These are phyloP conservation scores for Solanum neorickii DNA, from an alignment of 257 asterid species.

Conservation along the genomic window DNA sequence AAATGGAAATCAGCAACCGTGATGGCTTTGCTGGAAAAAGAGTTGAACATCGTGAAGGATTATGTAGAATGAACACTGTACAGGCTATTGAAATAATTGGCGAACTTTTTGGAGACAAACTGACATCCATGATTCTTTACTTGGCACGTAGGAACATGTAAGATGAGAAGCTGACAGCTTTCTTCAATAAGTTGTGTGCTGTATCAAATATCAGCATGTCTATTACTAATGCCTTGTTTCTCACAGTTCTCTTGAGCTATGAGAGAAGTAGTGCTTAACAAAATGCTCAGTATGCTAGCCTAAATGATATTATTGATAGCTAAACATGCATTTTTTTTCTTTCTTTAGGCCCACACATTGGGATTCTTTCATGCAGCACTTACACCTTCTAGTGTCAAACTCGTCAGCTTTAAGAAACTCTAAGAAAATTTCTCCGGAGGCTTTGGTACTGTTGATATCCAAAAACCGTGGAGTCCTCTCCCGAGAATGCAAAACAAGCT, in stretches of 20 bases:
- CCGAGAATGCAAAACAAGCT: constrained; percentile 62
- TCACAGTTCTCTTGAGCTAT: not conserved
- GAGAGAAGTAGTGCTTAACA: not conserved
- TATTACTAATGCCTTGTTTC: not conserved
- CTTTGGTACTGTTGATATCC: constrained; percentile 66
- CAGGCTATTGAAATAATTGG: constrained; percentile 78
- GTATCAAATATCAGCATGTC: not conserved
- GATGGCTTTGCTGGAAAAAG: constrained; percentile 52
- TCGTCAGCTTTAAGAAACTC: constrained; percentile 78
- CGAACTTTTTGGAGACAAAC: constrained; percentile 53
- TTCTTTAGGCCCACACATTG: constrained; percentile 63
- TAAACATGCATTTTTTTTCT: not conserved
- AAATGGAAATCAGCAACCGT: constrained; percentile 62
- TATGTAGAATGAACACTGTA: constrained; percentile 59
- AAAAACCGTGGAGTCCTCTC: constrained; percentile 42
- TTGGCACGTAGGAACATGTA: constrained; percentile 88
- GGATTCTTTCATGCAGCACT: constrained; percentile 59
- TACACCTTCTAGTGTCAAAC: constrained; percentile 60
- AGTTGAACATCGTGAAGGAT: constrained; percentile 47
- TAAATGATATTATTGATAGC: not conserved
- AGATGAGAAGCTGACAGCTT: constrained; percentile 15
- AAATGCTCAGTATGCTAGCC: not conserved
- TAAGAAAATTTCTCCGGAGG: constrained; percentile 57
- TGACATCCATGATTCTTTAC: constrained; percentile 60
- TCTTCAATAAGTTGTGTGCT: not conserved